Evolutionary conservation across 2,329 filamentous ascomycete species (phyloP), one percentile per base, ranked within the genome.

Genomic region (Fusarium tanahbumbuense): DNA sequence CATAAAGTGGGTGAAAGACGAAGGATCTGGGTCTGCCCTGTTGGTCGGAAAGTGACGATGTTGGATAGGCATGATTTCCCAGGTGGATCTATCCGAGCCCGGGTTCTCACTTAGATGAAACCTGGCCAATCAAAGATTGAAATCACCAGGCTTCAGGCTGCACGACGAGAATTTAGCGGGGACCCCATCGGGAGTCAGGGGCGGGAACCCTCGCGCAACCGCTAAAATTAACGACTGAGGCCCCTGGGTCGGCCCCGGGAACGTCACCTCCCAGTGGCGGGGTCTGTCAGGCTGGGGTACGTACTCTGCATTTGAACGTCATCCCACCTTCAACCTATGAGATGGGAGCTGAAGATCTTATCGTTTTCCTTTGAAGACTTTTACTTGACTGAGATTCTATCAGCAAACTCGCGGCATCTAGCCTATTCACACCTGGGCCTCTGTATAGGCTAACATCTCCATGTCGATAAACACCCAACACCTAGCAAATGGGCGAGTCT

Each of bases 401-500:
- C 52, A 18, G 48, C 66, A 49, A 56, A 37, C 48, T 40, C 32
- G 18, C 52, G 48, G 59, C 49, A 45, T 44, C 44, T 41, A 9
- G 46, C 57, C 58, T 53, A 50, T 64, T 46, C 46, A 45, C 42
- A 32, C n/a, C 23, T 25, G 42, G 42, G 56, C 60, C 68, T 70
- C 45, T 53, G 40, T 20, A 55, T 25, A 59, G 65, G 57, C 66
- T 64, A 56, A 55, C 45, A 71, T 72, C 60, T 67, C 73, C 69
- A 76, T 76, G 74, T 76, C 71, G 59, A 70, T 50, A 60, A 67
- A 64, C 49, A 66, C 41, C 44, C 52, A 40, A 58, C 56, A 44
- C 32, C 58, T 60, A 54, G 50, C 75, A 71, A 60, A 78, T 78
- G 77, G 77, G 75, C 75, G 77, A 78, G 72, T 73, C 76, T 64